phyloP scores from a whole-genome alignment of 768 basidiomycete genomes.

The Pisolithus sp. region DNA sequence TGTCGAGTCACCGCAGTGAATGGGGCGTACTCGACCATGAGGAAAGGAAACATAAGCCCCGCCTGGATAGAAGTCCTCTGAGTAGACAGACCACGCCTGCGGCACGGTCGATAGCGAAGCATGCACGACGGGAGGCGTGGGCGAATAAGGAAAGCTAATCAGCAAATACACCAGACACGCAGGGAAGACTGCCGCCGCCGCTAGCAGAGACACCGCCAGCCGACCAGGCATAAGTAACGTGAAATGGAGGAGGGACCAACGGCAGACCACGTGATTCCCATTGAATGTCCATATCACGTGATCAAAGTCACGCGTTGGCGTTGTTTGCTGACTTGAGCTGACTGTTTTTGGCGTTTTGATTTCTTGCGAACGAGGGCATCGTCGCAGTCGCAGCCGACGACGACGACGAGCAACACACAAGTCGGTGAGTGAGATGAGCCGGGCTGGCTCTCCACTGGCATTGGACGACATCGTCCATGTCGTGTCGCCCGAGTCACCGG shows the following conservation, averaged over 20 bases:
- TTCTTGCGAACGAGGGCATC: slow-evolving; percentile 13
- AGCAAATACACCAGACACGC: slow-evolving; percentile 59
- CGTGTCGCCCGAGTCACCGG: slow-evolving; percentile 44
- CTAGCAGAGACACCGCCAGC: slow-evolving; percentile 36
- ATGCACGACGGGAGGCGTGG: slow-evolving; percentile 42
- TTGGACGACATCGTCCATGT: slow-evolving; percentile 52
- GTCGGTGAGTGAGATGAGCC: slow-evolving; percentile 20
- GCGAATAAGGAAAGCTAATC: slow-evolving; percentile 59
- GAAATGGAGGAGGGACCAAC: slow-evolving; percentile 3
- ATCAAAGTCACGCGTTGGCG: slow-evolving; percentile 28
- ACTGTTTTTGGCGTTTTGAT: slow-evolving; percentile 27
- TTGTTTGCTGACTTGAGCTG: slow-evolving; percentile 23
- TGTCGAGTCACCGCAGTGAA: slow-evolving; percentile 1
- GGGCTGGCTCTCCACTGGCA: slow-evolving; percentile 36
- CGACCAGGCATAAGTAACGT: slow-evolving; percentile 4
- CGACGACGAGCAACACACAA: slow-evolving; percentile 4
- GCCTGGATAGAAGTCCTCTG: slow-evolving; percentile 56
- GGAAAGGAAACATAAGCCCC: slow-evolving; percentile 63
- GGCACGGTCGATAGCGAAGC: slow-evolving; percentile 59
- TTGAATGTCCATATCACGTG: slow-evolving; percentile 27
- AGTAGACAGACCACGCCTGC: slow-evolving; percentile 60
- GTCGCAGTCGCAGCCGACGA: slow-evolving; percentile 2
- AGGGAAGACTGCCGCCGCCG: slow-evolving; percentile 34
- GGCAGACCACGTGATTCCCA: slow-evolving; percentile 17
- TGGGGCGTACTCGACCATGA: slow-evolving; percentile 48